Base-by-base conservation (phyloP, 1,284 basidiomycete genomes). In the Malassezia pachydermatis region DNA sequence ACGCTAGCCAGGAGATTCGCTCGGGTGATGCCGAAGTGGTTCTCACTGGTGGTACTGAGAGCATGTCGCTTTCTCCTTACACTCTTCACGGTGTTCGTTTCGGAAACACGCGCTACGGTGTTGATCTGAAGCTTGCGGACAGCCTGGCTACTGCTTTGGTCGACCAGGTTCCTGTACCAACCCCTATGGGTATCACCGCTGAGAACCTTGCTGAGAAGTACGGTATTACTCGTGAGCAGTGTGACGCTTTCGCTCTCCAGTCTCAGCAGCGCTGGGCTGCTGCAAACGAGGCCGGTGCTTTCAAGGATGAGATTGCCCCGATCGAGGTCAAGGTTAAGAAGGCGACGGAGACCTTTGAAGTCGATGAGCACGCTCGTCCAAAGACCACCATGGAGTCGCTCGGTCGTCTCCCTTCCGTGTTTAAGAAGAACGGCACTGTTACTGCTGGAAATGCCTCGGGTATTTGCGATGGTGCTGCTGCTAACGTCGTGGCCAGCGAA, bases 381-480 rank as follows among this genome's bases (percentile, higher is more conserved):
- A 84, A 87, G 65, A 82, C 94, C 58, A 82, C 92, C 61, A 87
- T 84, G 72, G 88, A 95, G 62, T 88, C 90, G 75, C 81, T 96
- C 59, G 86, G 85, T 39, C 78, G 81, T 24, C 79, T 98, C 46
- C 81, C 81, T 57, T 83, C 87, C 39, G 84, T 85, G 22, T 98
- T 98, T 80, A 85, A 85, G 60, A 78, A 79, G 50, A 79, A 84
- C 58, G 92, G 92, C 46, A 82, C 80, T 40, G 88, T 98, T 71
- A 95, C 89, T 16, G 84, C 92, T 48, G 92, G 89, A 54, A 98
- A 98, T 76, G 87, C 92, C 3, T 87, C 84, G n/a, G 86, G 83
- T 45, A 76, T 98, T 71, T 94, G 88, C 73, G 94, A 98, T 70
- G 92, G 92, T 70, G 94, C 90, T n/a, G 89, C 87, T 36, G 92